These are phyloP conservation scores for Quercus phellos DNA, from an alignment of 331 rosid species.

Conservation along the genomic window DNA sequence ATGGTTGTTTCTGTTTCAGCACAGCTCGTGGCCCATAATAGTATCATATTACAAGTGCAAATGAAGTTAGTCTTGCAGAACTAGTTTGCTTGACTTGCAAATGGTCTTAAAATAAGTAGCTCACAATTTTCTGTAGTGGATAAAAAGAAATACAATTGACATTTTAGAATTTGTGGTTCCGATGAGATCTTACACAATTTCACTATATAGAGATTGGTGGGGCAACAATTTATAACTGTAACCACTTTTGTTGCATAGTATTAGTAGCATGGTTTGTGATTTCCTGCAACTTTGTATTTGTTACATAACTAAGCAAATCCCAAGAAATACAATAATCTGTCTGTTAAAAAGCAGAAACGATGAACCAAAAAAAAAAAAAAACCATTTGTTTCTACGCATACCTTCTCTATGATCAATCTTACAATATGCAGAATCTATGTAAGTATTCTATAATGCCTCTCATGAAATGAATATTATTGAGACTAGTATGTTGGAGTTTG, in stretches of 20 bases:
- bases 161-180: neutral
- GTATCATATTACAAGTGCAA: neutral
- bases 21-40: conserved; percentile 36
- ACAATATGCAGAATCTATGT: too few species aligned
- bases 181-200: neutral
- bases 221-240: neutral
- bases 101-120: neutral
- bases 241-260: neutral
- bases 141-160: neutral
- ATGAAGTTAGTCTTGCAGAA: neutral
- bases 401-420: too few species aligned
- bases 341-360: too few species aligned
- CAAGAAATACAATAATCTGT: too few species aligned
- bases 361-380: too few species aligned
- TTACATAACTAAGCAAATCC: too few species aligned
- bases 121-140: neutral
- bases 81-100: neutral
- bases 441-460: too few species aligned
- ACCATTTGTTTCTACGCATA: too few species aligned
- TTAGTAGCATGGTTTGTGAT: neutral
- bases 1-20: conserved; percentile 39
- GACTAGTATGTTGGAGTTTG: too few species aligned
- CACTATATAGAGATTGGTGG: neutral
- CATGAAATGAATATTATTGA: too few species aligned
- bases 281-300: too few species aligned